Percentiles rank a stretch among this genome's conserved stretches.
Evolutionary conservation across 768 basidiomycete genomes (phyloP).

Genomic region (Lepiota subincarnata): DNA sequence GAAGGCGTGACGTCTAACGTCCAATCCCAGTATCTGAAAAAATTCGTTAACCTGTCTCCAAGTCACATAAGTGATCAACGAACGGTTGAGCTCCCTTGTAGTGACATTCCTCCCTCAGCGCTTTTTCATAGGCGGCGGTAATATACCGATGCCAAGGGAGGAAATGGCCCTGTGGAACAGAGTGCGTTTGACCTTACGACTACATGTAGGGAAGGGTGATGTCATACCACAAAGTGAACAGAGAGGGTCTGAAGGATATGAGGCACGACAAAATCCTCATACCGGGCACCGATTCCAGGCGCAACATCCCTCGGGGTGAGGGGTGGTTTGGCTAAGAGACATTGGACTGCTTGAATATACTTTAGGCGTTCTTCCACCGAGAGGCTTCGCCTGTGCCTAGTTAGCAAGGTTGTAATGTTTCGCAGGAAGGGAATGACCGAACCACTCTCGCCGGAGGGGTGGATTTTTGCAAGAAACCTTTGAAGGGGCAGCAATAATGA

Average conservation of each 20-base stretch:
- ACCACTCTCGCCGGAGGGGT: no score
- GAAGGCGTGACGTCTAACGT: no score
- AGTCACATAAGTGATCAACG: not conserved
- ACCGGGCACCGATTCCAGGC: slow-evolving; percentile 20
- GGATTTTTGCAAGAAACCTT: no score
- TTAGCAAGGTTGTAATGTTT: no score
- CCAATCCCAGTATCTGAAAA: no score
- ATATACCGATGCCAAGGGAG: slow-evolving; percentile 24
- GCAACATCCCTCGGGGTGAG: slow-evolving; percentile 15
- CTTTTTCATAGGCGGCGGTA: slow-evolving; percentile 18
- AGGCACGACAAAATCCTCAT: slow-evolving; percentile 22
- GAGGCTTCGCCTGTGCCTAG: not conserved
- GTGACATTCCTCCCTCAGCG: slow-evolving; percentile 21
- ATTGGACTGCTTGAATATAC: slow-evolving; percentile 20
- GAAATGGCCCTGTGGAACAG: slow-evolving; percentile 19
- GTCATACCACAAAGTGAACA: slow-evolving; percentile 22
- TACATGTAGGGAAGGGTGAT: not conserved
- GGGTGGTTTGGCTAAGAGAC: slow-evolving; percentile 17
- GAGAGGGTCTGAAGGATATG: slow-evolving; percentile 21
- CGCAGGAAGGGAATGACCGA: no score
- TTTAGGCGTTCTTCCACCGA: slow-evolving; percentile 1
- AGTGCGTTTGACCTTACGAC: not conserved
- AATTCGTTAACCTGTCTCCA: no score
- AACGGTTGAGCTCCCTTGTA: slow-evolving; percentile 22
- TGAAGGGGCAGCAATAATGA: no score